Base-by-base conservation (phyloP, 805 yeast species). In the Isabelozyma gotoi region DNA sequence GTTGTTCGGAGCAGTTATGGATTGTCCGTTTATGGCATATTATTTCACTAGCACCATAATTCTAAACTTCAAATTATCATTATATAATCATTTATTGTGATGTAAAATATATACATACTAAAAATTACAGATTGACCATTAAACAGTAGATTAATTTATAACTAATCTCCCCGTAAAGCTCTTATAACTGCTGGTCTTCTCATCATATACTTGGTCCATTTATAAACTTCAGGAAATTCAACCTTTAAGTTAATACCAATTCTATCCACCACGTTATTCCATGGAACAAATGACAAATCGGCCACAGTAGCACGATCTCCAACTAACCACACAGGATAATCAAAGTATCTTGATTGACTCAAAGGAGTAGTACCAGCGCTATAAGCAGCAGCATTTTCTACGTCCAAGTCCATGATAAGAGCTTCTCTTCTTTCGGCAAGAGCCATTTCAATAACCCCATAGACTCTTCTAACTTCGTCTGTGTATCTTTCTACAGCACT, bases 191-290 rank as follows among this genome's bases (percentile, higher is more conserved):
- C 91, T 3, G 96, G 96, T 59, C 97, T 80, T 65, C 92, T 81
- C 96, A 91, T 87, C 96, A 91, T 88, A 56, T 83, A 84, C 61
- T 86, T 85, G 8, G 97, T 91, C 97, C 97, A 91, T 63, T 88
- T 88, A 71, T 88, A 90, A 38, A 90, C 97, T 68, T 91, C 97
- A 1, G 97, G 97, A 60, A 86, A 90, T 62, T 91, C 97, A 21
- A 80, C 77, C 62, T 85, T 85, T 56, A 91, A 78, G 56, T 87
- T 88, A 49, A 91, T 88, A 6, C 97, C 97, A 42, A 91, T 86
- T 56, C 96, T 76, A 62, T 88, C 96, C 42, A 91, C 96, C 14
- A 91, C 97, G 57, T 90, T 91, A 64, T 91, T 91, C 98, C 98
- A 91, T 12, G 98, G 96, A 20, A 91, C 96, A 68, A 91, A 91